Evolutionary conservation across 345 rosid species (phyloP), one percentile per base, ranked within the genome.

Genomic region (Ceriops tagal): DNA sequence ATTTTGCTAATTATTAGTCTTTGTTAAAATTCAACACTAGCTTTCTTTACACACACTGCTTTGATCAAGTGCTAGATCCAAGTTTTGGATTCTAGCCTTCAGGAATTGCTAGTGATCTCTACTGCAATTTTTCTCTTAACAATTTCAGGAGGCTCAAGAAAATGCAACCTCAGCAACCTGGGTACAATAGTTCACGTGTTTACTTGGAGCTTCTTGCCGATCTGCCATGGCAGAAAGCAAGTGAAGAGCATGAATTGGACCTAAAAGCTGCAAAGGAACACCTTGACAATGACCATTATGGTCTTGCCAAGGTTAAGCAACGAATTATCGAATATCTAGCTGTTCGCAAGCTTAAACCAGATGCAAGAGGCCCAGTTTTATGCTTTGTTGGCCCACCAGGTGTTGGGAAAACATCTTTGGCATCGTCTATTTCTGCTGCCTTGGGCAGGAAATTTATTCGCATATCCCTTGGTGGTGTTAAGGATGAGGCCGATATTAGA

Each of bases 131-230:
- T 57, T 70, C 51, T 58, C 8, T 30, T 60, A 47, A 47, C 51
- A 63, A 71, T 73, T 77, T 81, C 79, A 95, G 99, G 96, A 83
- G 96, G 82, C 93, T 95, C 34, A 92, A 92, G 75, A 95, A 95
- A 85, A 92, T 95, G 99, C 99, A 88, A 80, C 99, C 99, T 53
- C 99, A 95, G 78, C 99, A 95, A 82, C 99, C 99, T 75, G 99
- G 99, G 30, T 92, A 95, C 80, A 95, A 78, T 80, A 95, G 99
- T 80, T 95, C 97, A 80, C 90, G 89, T 62, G 92, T 84, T 71
- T 95, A 95, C 81, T 85, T 95, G 80, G 99, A 95, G 82, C 90
- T 95, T 76, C 88, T 95, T 82, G 96, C 97, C 69, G 99, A 92
- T 83, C 87, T 95, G 60, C 99, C 99, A 32, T 95, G 99, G 99